Conservation (phyloP, 2,329 filamentous ascomycete genomes). For the Cadophora gregata region DNA sequence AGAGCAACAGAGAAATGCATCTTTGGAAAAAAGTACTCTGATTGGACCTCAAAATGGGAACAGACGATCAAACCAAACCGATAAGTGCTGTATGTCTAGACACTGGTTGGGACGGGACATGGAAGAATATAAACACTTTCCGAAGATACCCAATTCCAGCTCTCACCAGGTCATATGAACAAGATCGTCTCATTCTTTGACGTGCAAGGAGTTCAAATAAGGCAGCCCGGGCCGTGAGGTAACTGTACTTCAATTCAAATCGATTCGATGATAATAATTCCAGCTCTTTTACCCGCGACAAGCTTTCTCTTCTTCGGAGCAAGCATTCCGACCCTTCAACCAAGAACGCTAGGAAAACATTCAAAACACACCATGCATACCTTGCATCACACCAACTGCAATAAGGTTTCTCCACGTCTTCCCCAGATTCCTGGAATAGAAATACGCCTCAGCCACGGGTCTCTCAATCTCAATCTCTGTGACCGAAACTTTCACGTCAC, state of each 20-base stretch:
- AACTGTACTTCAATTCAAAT: background rate
- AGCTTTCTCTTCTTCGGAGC: slow-evolving; percentile 10
- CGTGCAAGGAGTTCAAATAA: background rate
- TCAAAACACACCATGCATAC: background rate
- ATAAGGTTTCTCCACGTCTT: slow-evolving; percentile 6
- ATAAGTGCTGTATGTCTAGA: background rate
- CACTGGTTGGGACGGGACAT: background rate
- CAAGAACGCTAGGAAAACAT: background rate
- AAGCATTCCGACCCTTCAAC: slow-evolving; percentile 8
- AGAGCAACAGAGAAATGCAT: slow-evolving; percentile 40
- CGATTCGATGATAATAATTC: slow-evolving; percentile 6
- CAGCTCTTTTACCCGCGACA: slow-evolving; percentile 14
- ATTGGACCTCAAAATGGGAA: background rate
- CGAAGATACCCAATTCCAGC: background rate
- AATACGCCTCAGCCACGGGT: background rate
- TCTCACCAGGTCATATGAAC: slow-evolving; percentile 7
- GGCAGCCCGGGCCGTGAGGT: slow-evolving; percentile 15
- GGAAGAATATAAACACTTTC: background rate
- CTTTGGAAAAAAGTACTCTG: background rate
- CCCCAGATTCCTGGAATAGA: background rate
- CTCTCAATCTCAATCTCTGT: background rate
- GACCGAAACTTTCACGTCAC: background rate
- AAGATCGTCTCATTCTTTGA: background rate
- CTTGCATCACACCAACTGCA: background rate
- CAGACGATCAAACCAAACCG: background rate